Conservation (phyloP, 2,329 filamentous ascomycete species). For the Mycosphaerella sp. region DNA sequence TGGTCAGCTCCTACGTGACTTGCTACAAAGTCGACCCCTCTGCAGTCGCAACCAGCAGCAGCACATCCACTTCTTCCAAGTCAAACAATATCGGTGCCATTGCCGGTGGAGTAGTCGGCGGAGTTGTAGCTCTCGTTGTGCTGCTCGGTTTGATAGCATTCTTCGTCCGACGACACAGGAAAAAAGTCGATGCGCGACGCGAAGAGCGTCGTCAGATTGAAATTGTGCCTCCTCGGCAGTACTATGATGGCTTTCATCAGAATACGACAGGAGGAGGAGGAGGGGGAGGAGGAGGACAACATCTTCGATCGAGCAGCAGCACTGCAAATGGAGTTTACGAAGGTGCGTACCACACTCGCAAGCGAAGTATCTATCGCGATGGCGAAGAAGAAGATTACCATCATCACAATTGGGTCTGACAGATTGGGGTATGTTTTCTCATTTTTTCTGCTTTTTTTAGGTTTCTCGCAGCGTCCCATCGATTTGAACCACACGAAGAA, state of each 20-base stretch:
- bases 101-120: conserved; percentile 15
- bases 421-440: conserved; percentile 7
- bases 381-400: conserved; percentile 1
- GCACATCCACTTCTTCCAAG: not conserved
- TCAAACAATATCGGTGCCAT: conserved; percentile 13
- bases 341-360: conserved; percentile 29
- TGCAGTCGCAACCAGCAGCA: conserved; percentile 11
- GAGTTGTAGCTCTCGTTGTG: conserved; percentile 10
- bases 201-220: conserved; percentile 4
- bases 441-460: conserved; percentile 8
- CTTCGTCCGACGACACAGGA: conserved; percentile 9
- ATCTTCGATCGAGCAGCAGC: conserved; percentile 20
- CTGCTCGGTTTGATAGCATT: conserved; percentile 8
- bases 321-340: conserved; percentile 27
- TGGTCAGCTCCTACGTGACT: conserved; percentile 24
- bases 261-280: not conserved
- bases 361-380: conserved; percentile 26
- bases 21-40: conserved; percentile 19
- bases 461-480: conserved; percentile 11
- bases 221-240: not conserved
- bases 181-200: conserved; percentile 5
- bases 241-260: conserved; percentile 8
- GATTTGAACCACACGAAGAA: not conserved
- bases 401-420: conserved; percentile 24
- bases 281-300: not conserved